These are phyloP conservation scores for Atractiella rhizophila DNA, from an alignment of 768 basidiomycete genomes.

Conservation along the genomic window DNA sequence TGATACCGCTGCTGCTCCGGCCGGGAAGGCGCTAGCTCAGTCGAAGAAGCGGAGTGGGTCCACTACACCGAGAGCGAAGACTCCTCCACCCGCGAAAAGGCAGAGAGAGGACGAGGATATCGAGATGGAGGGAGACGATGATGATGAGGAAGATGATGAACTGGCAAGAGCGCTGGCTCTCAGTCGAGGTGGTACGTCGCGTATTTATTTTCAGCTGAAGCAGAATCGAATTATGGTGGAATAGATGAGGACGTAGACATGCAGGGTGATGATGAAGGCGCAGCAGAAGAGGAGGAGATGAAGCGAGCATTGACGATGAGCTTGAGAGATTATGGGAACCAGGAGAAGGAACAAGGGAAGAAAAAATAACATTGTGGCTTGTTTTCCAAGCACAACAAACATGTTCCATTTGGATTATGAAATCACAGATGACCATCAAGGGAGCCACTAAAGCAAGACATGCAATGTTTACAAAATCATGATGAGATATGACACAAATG, in stretches of 20 bases:
- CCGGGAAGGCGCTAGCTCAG: constrained; percentile 21
- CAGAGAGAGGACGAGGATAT: constrained; percentile 11
- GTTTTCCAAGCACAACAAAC: too few species aligned
- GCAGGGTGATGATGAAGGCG: constrained; percentile 33
- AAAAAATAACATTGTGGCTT: too few species aligned
- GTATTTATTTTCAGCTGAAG: too few species aligned
- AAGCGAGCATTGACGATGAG: constrained; percentile 36
- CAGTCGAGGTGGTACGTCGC: constrained; percentile 21
- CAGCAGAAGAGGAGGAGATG: constrained; percentile 71
- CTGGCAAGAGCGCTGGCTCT: constrained; percentile 52
- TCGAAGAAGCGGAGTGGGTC: too few species aligned
- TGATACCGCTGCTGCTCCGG: constrained; percentile 19
- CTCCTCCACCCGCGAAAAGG: constrained; percentile 14
- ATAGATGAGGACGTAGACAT: constrained; percentile 27
- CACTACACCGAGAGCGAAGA: constrained; percentile 6
- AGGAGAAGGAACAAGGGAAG: too few species aligned
- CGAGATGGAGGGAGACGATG: constrained; percentile 30
- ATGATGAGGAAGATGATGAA: constrained; percentile 56
- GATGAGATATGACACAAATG: too few species aligned
- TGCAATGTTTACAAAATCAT: too few species aligned
- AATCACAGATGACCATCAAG: too few species aligned
- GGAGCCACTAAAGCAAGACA: too few species aligned
- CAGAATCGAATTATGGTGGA: too few species aligned
- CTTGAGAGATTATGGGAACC: constrained; percentile 33
- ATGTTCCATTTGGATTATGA: too few species aligned